Conservation (phyloP, 805 yeast genomes). For the Candida orba region DNA sequence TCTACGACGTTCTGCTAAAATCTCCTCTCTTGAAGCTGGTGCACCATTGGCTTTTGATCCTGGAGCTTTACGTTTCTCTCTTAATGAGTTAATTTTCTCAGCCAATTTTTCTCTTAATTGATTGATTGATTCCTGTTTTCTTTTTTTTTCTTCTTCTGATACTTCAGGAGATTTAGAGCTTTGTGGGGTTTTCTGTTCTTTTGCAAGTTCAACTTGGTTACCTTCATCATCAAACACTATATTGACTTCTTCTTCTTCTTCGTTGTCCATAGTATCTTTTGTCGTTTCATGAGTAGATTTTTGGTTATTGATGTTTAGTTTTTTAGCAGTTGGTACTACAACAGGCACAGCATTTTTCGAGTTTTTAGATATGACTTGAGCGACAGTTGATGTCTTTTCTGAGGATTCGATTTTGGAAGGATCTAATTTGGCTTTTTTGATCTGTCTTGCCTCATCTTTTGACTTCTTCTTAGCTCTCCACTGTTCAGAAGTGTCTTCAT, state of each 20-base stretch:
- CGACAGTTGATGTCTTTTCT: conserved; percentile 47
- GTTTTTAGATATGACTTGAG: conserved; percentile 49
- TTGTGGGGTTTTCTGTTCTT: conserved; percentile 12
- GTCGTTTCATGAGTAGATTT: conserved; percentile 4
- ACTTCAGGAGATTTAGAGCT: conserved; percentile 22
- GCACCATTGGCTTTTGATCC: conserved; percentile 79
- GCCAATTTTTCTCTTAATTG: conserved; percentile 76
- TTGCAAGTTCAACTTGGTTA: conserved; percentile 31
- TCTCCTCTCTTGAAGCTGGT: conserved; percentile 76
- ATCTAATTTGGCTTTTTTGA: conserved; percentile 67
- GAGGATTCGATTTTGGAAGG: conserved; percentile 47
- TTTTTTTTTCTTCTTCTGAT: conserved; percentile 42
- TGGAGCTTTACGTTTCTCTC: conserved; percentile 85
- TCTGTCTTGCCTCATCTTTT: conserved; percentile 53
- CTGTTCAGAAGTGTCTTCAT: conserved; percentile 81
- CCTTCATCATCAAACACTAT: conserved; percentile 71
- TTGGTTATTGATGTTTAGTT: conserved; percentile 5
- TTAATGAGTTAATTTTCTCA: conserved; percentile 58
- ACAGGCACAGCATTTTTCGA: conserved; percentile 46
- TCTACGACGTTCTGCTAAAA: conserved; percentile 57
- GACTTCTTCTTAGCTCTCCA: conserved; percentile 82
- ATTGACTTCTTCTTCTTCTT: conserved; percentile 18
- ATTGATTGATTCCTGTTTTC: conserved; percentile 47
- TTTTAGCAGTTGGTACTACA: conserved; percentile 29
- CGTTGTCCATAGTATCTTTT: conserved; percentile 3